Evolutionary conservation across 179 eudicot genomes (phyloP), one percentile per base, ranked within the genome.

Genomic region (Drosera spatulata): DNA sequence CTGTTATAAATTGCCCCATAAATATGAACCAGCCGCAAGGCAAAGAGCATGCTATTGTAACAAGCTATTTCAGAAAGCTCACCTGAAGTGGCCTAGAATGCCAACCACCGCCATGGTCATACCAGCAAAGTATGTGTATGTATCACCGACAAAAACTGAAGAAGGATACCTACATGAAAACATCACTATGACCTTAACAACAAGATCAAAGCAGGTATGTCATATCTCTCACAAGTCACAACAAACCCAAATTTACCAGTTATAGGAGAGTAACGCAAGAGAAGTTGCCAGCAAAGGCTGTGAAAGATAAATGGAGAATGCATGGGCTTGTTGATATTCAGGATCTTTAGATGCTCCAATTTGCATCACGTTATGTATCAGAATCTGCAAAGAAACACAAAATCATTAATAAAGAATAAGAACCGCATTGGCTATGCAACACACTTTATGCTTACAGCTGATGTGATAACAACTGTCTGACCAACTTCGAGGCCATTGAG

Each of bases 51-150:
- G 50, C 38, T 61, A 57, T 51, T 6, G 44, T 47, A 47, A 63
- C 5, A 40, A 50, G 55, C 33, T 22, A 22, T 15, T 14, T 49
- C 55, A 47, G 15, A 65, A 60, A 52, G 7, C 50, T 54, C 44
- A 71, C 98, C 98, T 88, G 66, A 77, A 91, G 71, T 91, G 96
- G 62, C 98, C 98, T 64, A 91, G 73, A 73, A 91, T 88, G 61
- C 98, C 98, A 68, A 70, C 89, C 5, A 91, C 98, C 41, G 98
- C 98, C 96, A 91, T 82, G 49, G 98, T 82, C 98, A 91, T 91
- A 64, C 98, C 98, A 40, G 93, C 96, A 76, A 91, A 91, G 73
- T 88, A 88, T 57, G 98, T 91, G 68, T 82, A 91, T n/a, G 98
- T 91, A 71, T 91, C 98, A 61, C 98, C 98, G 46, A 91, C 98